Evolutionary conservation across 768 basidiomycete species (phyloP).

Genomic region (Boletales sp.): DNA sequence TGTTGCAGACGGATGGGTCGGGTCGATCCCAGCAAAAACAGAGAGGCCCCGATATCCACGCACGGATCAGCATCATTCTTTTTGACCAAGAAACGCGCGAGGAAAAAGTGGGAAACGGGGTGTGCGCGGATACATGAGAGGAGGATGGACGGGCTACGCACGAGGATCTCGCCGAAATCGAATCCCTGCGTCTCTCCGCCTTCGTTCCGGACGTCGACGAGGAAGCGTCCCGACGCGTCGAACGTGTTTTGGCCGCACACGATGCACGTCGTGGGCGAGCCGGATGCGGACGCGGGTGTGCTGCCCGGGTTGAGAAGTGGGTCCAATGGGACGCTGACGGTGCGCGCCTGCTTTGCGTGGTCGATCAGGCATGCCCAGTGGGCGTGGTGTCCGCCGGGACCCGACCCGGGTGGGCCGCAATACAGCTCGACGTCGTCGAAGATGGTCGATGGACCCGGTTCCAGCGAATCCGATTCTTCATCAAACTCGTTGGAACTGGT

Average conservation of each 20-base stretch:
- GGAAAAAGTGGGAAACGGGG: no score
- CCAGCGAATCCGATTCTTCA: not conserved
- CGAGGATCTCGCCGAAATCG: constrained; percentile 25
- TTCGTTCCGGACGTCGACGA: constrained; percentile 26
- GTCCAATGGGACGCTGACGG: not conserved
- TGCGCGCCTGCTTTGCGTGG: constrained; percentile 2
- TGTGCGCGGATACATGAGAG: no score
- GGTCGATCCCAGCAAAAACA: no score
- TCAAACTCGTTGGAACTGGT: constrained; percentile 4
- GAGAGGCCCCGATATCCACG: no score
- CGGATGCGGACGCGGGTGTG: no score
- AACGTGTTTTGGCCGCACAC: constrained; percentile 18
- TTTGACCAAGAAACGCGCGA: no score
- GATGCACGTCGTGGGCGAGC: constrained; percentile 3
- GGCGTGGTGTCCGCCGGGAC: constrained; percentile 21
- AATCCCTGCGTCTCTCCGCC: constrained; percentile 24
- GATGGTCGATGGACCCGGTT: constrained; percentile 6
- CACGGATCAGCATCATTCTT: not conserved
- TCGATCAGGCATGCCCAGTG: constrained; percentile 29
- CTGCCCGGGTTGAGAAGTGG: no score
- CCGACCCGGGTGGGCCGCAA: constrained; percentile 18
- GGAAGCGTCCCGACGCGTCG: constrained; percentile 12
- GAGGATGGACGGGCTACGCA: constrained; percentile 7
- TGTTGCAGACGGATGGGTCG: not conserved
- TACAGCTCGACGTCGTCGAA: constrained; percentile 24